Evolutionary conservation across 306 rosid species (phyloP).

Genomic region (Malus sylvestris): DNA sequence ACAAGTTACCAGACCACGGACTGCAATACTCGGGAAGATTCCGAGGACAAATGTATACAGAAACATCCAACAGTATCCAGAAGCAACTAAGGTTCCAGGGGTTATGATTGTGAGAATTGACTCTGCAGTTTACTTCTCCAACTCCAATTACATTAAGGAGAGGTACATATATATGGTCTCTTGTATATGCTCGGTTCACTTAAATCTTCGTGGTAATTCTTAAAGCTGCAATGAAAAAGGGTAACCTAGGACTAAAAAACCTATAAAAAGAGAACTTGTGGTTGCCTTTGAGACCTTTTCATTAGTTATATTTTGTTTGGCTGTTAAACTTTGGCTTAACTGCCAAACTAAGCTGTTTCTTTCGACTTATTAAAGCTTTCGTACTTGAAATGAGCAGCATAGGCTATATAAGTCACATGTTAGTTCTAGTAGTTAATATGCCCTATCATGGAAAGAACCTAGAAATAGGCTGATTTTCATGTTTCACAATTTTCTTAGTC

Average conservation of each 20-base stretch:
- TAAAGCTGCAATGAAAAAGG: not conserved
- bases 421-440: not conserved
- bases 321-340: not conserved
- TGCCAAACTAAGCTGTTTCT: not conserved
- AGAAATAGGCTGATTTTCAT: not conserved
- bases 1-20: slow-evolving; percentile 91
- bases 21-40: slow-evolving; percentile 79
- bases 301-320: not conserved
- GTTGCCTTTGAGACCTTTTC: not conserved
- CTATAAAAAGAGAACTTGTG: not conserved
- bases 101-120: slow-evolving; percentile 83
- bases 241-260: not conserved
- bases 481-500: not conserved
- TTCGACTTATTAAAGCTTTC: not conserved
- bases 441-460: not conserved
- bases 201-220: not conserved
- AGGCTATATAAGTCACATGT: not conserved
- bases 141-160: slow-evolving; percentile 84
- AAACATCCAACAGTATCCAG: slow-evolving; percentile 85
- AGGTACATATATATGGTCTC: slow-evolving; percentile 42
- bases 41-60: slow-evolving; percentile 82
- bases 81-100: slow-evolving; percentile 69
- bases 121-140: slow-evolving; percentile 91
- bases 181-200: slow-evolving; percentile 1
- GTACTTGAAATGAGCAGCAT: not conserved